A percentile compares a stretch with the other conserved stretches of the same genome.
These are phyloP conservation scores for Chloranthus sessilifolius DNA, from an alignment of 164 flowering plant genomes.

Conservation along the genomic window DNA sequence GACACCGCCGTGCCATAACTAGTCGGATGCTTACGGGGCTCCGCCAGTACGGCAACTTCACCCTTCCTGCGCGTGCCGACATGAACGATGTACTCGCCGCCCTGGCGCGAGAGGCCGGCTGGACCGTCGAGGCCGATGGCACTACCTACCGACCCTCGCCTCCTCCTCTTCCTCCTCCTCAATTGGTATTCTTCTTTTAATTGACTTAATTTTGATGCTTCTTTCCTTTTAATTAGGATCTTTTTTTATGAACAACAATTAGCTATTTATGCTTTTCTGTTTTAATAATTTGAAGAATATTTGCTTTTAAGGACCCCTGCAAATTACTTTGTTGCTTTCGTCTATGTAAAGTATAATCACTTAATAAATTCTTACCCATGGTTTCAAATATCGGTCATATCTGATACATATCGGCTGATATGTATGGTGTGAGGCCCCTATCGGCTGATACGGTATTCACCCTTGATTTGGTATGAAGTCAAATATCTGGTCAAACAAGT, in stretches of 20 bases:
- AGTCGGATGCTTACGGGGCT: slow-evolving; percentile 70
- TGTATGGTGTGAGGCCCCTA: too few species aligned
- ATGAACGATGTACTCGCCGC: slow-evolving; percentile 80
- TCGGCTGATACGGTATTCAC: too few species aligned
- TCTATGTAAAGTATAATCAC: too few species aligned
- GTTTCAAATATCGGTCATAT: too few species aligned
- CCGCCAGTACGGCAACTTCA: slow-evolving; percentile 69
- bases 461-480: too few species aligned
- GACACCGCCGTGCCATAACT: slow-evolving; percentile 72
- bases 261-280: too few species aligned
- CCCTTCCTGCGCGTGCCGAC: slow-evolving; percentile 73
- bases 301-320: too few species aligned
- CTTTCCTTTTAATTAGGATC: background rate
- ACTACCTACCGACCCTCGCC: slow-evolving; percentile 55
- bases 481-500: too few species aligned
- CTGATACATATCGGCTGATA: too few species aligned
- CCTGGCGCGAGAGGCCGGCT: slow-evolving; percentile 75
- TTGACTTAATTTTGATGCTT: background rate
- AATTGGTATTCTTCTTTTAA: slow-evolving; percentile 4
- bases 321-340: too few species aligned
- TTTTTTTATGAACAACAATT: background rate
- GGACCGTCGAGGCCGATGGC: slow-evolving; percentile 73
- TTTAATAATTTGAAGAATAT: too few species aligned
- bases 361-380: too few species aligned
- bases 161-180: slow-evolving; percentile 36